Evolutionary conservation across 495 filamentous ascomycete species (phyloP).

Genomic region (Peziza echinospora): DNA sequence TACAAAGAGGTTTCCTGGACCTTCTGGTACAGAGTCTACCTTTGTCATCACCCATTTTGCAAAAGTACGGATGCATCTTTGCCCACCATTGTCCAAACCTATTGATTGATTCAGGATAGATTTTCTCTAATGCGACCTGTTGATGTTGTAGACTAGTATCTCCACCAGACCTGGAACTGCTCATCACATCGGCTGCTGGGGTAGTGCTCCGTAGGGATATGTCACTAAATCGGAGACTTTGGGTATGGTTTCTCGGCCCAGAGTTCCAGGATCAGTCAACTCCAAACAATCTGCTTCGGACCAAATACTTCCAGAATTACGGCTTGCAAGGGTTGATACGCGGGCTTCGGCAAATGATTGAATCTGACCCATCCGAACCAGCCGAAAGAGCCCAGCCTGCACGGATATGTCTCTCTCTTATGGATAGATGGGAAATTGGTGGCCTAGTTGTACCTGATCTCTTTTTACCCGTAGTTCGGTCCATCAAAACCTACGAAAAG

Average conservation of each 20-base stretch:
- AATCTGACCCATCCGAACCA: slow-evolving; percentile 26
- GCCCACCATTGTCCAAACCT: too few relatives aligned
- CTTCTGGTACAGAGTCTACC: slow-evolving; percentile 79
- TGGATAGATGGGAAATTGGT: slow-evolving; percentile 96
- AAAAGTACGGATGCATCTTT: too few relatives aligned
- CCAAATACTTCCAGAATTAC: slow-evolving; percentile 58
- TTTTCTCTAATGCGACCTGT: too few relatives aligned
- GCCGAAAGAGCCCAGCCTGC: slow-evolving; percentile 68
- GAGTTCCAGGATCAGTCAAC: slow-evolving; percentile 24
- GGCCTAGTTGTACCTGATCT: slow-evolving; percentile 67
- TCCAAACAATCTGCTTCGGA: slow-evolving; percentile 12
- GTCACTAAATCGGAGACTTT: slow-evolving; percentile 82
- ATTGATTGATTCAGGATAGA: too few relatives aligned
- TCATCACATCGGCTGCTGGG: slow-evolving; percentile 59
- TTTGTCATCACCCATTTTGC: slow-evolving; percentile 64
- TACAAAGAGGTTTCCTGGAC: slow-evolving; percentile 86
- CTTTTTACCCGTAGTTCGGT: slow-evolving; percentile 68
- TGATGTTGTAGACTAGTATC: slow-evolving; percentile 26
- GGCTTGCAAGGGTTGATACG: slow-evolving; percentile 51
- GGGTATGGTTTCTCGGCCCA: slow-evolving; percentile 91
- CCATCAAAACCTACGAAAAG: slow-evolving; percentile 46
- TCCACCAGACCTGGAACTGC: slow-evolving; percentile 48
- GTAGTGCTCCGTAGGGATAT: slow-evolving; percentile 81
- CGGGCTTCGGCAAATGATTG: slow-evolving; percentile 60
- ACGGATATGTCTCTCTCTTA: slow-evolving; percentile 75